Evolutionary conservation across 2,329 filamentous ascomycete species (phyloP), one percentile per base, ranked within the genome.

Genomic region (Phyllachora maydis): DNA sequence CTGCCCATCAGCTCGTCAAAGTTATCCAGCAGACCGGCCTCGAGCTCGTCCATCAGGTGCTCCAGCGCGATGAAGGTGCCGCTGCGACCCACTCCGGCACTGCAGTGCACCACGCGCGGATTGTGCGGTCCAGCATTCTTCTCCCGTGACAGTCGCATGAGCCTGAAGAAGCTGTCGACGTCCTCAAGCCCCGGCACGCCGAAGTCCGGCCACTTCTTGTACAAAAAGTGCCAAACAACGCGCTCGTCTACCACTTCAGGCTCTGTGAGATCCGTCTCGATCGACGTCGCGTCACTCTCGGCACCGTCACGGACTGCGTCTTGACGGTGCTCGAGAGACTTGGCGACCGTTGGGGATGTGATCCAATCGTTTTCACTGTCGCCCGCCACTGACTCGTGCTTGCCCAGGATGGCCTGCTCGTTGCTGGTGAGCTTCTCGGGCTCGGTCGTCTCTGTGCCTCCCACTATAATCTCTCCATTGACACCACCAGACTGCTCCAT

Each of bases 41-140:
- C 69, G 7, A 95, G 59, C 46, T 93, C 81, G 17, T 71, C 63
- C 32, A 91, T 59, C 14, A 98, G 64, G 45, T 90, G 81, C 47
- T 95, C 88, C n/a, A 98, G 62, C 2, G 81, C 76, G 38, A 98
- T 92, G 42, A 95, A 98, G 0, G 88, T 95, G 16, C 88, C 88
- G 6, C 78, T 91, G 26, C 88, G 69, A 8, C 88, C 88, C 9
- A 98, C 85, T 18, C 88, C 88, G 6, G 88, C 88, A 40, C 79
- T 91, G 52, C 77, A 83, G 46, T 83, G 76, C 8, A 82, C 64
- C 28, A 95, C 71, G 26, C 85, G 71, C 4, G 85, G 78, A 37
- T 76, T 82, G 12, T 56, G 46, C 5, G 54, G 50, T 6, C 50
- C 50, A 2, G 52, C 49, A 17, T 61, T 63, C 41, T 61, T 64